A percentile compares a stretch with the other conserved stretches of the same genome.
These are phyloP conservation scores for Thymus mandschuricus DNA, from an alignment of 257 asterid genomes.

Conservation along the genomic window DNA sequence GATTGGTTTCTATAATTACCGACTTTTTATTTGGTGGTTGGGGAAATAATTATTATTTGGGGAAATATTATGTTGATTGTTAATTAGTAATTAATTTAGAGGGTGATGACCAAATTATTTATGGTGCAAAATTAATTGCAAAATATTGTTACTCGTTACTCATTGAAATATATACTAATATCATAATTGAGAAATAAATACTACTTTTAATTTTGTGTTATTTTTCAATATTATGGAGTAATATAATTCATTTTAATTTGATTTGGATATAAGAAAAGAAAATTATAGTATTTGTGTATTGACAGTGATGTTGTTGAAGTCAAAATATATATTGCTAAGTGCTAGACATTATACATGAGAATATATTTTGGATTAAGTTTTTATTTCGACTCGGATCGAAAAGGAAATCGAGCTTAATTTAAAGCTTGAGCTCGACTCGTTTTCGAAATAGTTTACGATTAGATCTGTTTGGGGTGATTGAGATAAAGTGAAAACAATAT, in stretches of 20 bases:
- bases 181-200: not conserved
- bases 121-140: not conserved
- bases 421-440: too few species aligned
- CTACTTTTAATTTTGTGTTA: too few species aligned
- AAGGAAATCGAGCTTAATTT: not conserved
- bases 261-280: not conserved
- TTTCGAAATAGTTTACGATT: too few species aligned
- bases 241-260: too few species aligned
- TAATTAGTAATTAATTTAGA: not conserved
- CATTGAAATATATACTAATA: not conserved
- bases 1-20: too few species aligned
- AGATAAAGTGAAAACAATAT: not conserved
- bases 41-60: not conserved
- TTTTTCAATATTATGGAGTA: too few species aligned
- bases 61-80: not conserved
- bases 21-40: not conserved
- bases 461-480: not conserved
- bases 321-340: conserved; percentile 7
- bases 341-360: conserved; percentile 15
- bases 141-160: not conserved
- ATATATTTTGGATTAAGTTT: not conserved
- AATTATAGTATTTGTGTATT: not conserved
- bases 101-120: not conserved
- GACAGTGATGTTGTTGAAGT: conserved; percentile 1
- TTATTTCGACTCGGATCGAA: too few species aligned